Conservation (phyloP, 1,284 basidiomycete genomes). For the Naganishia sp. region DNA sequence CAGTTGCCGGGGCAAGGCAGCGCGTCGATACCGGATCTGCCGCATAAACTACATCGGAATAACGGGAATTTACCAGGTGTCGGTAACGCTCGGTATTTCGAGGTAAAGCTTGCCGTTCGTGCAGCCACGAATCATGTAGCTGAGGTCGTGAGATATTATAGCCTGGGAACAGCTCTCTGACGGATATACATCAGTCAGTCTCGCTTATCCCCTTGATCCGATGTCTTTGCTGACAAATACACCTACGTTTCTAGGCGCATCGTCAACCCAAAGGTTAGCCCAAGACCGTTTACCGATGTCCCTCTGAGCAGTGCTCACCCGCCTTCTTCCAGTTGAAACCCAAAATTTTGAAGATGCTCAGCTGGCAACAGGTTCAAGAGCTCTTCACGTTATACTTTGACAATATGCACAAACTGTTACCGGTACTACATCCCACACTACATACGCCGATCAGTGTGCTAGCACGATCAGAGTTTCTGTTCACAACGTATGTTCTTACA, state of each 20-base stretch:
- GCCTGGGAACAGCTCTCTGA: slow-evolving; percentile 16
- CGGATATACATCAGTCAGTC: slow-evolving; percentile 24
- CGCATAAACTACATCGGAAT: neutral
- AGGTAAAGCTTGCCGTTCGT: slow-evolving; percentile 85
- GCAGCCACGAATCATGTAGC: slow-evolving; percentile 47
- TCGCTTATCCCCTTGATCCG: neutral
- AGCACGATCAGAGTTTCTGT: slow-evolving; percentile 84
- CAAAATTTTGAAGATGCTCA: slow-evolving; percentile 81
- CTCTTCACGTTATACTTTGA: slow-evolving; percentile 83
- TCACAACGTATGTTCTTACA: slow-evolving; percentile 75
- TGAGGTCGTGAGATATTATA: neutral
- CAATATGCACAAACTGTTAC: slow-evolving; percentile 50
- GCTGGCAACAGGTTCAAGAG: slow-evolving; percentile 81
- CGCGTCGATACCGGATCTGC: slow-evolving; percentile 36
- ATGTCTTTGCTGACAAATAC: neutral
- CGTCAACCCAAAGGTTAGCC: slow-evolving; percentile 65
- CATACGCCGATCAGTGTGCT: slow-evolving; percentile 90
- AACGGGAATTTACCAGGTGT: slow-evolving; percentile 64
- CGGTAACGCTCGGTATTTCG: slow-evolving; percentile 90
- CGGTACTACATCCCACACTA: slow-evolving; percentile 74
- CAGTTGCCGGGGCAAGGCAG: neutral
- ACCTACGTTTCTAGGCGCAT: slow-evolving; percentile 62
- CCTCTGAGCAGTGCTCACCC: neutral
- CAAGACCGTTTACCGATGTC: neutral
- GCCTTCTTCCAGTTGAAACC: slow-evolving; percentile 67